These are phyloP conservation scores for Cryptosporidium bovis DNA, from an alignment of 169 alveolate species.

Conservation along the genomic window DNA sequence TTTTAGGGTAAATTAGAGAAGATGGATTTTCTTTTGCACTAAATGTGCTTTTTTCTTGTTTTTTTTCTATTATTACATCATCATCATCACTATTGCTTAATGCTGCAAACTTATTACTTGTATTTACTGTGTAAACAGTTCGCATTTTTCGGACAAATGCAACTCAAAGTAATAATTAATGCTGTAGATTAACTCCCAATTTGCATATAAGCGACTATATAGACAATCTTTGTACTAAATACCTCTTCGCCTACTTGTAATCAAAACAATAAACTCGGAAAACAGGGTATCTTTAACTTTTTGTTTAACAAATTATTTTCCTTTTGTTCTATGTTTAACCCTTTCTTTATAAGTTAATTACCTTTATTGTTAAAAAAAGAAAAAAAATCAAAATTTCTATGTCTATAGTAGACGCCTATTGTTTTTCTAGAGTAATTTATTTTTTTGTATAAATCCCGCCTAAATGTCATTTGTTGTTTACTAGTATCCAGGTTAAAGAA, in stretches of 20 bases:
- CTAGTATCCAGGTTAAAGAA: too few species aligned
- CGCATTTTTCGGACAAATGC: constrained; percentile 22
- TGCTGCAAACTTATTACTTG: constrained; percentile 73
- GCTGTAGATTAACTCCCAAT: background rate
- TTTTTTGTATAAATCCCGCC: constrained; percentile 53
- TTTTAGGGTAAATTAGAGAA: constrained; percentile 43
- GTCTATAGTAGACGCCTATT: constrained; percentile 70
- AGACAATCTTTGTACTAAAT: background rate
- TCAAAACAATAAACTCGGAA: too few species aligned
- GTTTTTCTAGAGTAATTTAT: background rate
- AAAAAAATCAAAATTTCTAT: background rate
- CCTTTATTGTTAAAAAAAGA: too few species aligned
- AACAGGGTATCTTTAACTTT: too few species aligned
- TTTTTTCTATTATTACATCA: background rate
- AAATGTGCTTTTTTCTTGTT: constrained; percentile 3
- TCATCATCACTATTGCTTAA: constrained; percentile 68
- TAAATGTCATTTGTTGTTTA: background rate
- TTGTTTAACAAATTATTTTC: too few species aligned
- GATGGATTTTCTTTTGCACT: constrained; percentile 25
- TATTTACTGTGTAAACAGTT: constrained; percentile 55
- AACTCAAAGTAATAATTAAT: background rate
- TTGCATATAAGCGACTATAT: too few species aligned
- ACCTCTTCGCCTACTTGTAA: background rate
- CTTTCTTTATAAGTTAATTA: too few species aligned
- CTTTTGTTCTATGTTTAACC: too few species aligned